Conservation (phyloP, 192 early-diverging fungal genomes). For the Spinellus fusiger region DNA sequence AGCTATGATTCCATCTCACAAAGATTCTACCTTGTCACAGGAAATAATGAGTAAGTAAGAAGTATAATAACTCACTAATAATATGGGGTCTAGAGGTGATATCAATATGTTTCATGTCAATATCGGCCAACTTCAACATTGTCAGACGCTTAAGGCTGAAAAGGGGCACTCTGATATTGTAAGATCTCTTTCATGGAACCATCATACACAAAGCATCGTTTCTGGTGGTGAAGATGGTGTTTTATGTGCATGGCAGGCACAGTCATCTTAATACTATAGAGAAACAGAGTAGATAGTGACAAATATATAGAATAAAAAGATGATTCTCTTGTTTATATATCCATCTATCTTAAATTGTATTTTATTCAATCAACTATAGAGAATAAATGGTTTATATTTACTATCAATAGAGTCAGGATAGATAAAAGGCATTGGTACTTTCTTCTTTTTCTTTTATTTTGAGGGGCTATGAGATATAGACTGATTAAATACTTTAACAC, state of each 20-base stretch:
- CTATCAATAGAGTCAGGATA: too few relatives aligned
- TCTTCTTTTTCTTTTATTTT: too few relatives aligned
- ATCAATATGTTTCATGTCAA: conserved; percentile 79
- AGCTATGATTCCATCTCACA: conserved; percentile 60
- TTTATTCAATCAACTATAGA: too few relatives aligned
- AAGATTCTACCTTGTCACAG: conserved; percentile 74
- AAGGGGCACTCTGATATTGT: conserved; percentile 86
- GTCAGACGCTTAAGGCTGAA: conserved; percentile 53
- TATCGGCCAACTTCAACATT: conserved; percentile 65
- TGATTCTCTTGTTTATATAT: too few relatives aligned
- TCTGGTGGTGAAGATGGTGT: conserved; percentile 79
- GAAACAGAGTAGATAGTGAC: too few relatives aligned
- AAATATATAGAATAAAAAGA: too few relatives aligned
- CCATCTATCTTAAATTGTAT: too few relatives aligned
- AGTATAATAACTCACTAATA: background rate
- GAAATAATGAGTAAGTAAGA: conserved; percentile 67
- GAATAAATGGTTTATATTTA: too few relatives aligned
- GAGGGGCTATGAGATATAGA: too few relatives aligned
- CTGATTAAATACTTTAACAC: too few relatives aligned
- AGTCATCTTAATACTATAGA: too few relatives aligned
- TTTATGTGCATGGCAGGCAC: conserved; percentile 59
- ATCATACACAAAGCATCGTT: conserved; percentile 47
- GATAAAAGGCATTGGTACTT: too few relatives aligned
- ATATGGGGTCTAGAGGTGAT: conserved; percentile 50
- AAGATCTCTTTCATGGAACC: conserved; percentile 71